These are phyloP conservation scores for Lepiota venenata DNA, from an alignment of 768 basidiomycete genomes.

Conservation along the genomic window DNA sequence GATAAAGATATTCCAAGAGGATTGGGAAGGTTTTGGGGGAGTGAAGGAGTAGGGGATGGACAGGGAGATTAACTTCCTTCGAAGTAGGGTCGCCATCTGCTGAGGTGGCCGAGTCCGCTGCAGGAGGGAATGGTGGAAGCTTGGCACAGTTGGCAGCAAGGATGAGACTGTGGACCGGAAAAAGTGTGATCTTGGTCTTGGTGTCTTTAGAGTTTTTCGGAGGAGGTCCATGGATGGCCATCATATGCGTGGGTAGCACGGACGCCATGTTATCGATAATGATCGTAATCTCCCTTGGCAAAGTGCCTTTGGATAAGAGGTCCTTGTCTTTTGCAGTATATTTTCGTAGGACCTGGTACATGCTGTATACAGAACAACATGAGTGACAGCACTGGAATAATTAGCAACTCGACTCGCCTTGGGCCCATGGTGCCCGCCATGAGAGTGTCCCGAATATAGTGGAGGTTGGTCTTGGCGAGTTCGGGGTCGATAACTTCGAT, in stretches of 20 bases:
- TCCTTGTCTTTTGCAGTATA: conserved; percentile 23
- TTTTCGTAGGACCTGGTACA: conserved; percentile 1
- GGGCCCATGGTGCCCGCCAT: conserved; percentile 1
- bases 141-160: conserved; percentile 67
- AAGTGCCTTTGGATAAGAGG: conserved; percentile 23
- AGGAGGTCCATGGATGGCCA: conserved; percentile 38
- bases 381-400: conserved; percentile 10
- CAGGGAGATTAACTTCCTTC: conserved; percentile 47
- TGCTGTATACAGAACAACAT: background rate
- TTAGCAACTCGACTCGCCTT: conserved; percentile 2
- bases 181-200: conserved; percentile 40
- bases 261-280: conserved; percentile 29
- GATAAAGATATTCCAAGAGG: conserved; percentile 66
- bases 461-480: conserved; percentile 41
- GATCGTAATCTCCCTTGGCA: conserved; percentile 44
- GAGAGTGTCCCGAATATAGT: conserved; percentile 53
- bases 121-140: conserved; percentile 51
- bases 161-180: conserved; percentile 67
- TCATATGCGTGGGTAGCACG: conserved; percentile 47
- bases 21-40: conserved; percentile 57
- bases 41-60: conserved; percentile 62
- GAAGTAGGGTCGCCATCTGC: conserved; percentile 19
- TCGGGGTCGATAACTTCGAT: conserved; percentile 48
- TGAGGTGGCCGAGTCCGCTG: conserved; percentile 22
- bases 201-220: conserved; percentile 17